Evolutionary conservation across 192 early-diverging fungal genomes (phyloP).

Genomic region (Podila clonocystis): DNA sequence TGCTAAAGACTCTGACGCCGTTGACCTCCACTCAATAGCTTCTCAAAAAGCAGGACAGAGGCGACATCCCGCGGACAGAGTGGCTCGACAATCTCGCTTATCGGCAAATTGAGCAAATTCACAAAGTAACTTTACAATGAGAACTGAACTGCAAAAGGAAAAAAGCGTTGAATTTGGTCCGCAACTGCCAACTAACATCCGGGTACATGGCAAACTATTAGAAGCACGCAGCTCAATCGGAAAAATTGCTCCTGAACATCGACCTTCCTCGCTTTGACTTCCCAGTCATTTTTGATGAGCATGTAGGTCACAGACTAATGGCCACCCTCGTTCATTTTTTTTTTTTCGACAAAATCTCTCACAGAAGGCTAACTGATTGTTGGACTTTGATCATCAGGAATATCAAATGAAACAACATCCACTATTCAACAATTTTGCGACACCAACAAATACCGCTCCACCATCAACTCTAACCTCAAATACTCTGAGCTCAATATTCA

Average conservation of each 20-base stretch:
- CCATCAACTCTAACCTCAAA: slow-evolving; percentile 21
- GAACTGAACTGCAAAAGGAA: slow-evolving; percentile 1
- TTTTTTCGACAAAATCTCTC: neutral
- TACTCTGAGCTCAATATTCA: slow-evolving; percentile 52
- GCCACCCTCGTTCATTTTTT: too few relatives aligned
- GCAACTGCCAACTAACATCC: too few relatives aligned
- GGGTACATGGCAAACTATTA: neutral
- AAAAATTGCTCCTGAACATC: slow-evolving; percentile 82
- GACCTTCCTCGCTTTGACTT: slow-evolving; percentile 97
- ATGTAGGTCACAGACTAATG: slow-evolving; percentile 56
- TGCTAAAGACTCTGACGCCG: too few relatives aligned
- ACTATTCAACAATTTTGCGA: slow-evolving; percentile 17
- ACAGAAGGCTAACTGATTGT: neutral
- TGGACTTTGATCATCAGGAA: slow-evolving; percentile 57
- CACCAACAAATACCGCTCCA: slow-evolving; percentile 8
- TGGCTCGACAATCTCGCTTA: slow-evolving; percentile 95
- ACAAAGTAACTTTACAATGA: slow-evolving; percentile 59
- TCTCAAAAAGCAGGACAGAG: slow-evolving; percentile 86
- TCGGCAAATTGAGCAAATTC: slow-evolving; percentile 87
- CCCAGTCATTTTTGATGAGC: slow-evolving; percentile 92
- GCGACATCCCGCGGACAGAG: slow-evolving; percentile 85
- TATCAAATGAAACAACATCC: slow-evolving; percentile 47
- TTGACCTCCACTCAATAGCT: slow-evolving; percentile 42
- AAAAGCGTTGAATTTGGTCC: neutral
- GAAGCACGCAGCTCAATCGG: slow-evolving; percentile 61